phyloP scores from a whole-genome alignment of 306 rosid species.

The Alnus rubra region DNA sequence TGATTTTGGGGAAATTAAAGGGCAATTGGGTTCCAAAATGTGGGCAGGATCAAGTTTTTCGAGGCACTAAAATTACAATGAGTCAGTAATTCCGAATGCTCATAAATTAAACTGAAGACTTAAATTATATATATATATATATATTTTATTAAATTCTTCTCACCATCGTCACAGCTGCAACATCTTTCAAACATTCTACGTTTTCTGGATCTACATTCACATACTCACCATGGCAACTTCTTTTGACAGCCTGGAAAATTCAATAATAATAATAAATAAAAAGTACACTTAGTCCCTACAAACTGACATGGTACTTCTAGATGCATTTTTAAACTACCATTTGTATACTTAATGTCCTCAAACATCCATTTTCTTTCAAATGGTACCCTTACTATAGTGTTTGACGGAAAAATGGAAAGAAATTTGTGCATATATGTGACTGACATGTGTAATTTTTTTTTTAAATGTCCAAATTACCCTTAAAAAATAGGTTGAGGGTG shows the following conservation, averaged over 20 bases:
- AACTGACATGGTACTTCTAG: no score
- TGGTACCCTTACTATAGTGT: no score
- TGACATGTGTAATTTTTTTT: no score
- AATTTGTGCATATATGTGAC: no score
- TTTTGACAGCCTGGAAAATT: constrained; percentile 9
- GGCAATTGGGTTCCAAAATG: constrained; percentile 42
- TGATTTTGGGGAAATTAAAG: constrained; percentile 22
- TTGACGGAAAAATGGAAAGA: no score
- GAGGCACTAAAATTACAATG: constrained; percentile 27
- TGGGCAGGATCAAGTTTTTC: constrained; percentile 22
- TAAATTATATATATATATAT: no score
- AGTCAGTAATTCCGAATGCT: not conserved
- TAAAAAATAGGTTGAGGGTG: no score
- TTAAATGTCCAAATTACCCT: no score
- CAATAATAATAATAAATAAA: not conserved
- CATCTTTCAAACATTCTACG: constrained; percentile 38
- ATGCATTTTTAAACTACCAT: no score
- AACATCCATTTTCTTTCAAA: no score
- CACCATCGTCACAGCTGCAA: constrained; percentile 26
- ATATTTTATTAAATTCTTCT: not conserved
- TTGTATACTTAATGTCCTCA: no score
- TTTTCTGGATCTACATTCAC: constrained; percentile 34
- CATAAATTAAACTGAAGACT: not conserved
- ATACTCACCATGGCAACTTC: constrained; percentile 33
- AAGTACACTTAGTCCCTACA: no score